These are phyloP conservation scores for Boletus semigastroideus DNA, from an alignment of 1,284 basidiomycete genomes.

Conservation along the genomic window DNA sequence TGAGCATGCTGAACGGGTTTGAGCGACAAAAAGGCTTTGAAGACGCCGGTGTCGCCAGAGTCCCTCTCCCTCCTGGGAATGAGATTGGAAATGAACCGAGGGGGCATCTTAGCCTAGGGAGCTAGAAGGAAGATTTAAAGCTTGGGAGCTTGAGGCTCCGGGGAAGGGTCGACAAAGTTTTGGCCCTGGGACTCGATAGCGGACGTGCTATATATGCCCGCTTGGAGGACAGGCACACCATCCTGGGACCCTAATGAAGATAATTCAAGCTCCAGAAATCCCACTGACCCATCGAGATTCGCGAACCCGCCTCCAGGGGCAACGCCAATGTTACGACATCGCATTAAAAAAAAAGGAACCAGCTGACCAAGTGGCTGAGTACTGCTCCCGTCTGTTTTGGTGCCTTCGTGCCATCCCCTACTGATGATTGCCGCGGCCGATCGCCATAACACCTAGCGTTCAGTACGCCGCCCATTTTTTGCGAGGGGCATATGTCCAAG, in stretches of 20 bases:
- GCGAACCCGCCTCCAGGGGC: slow-evolving; percentile 14
- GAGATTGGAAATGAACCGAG: slow-evolving; percentile 38
- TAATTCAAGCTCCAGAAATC: not conserved
- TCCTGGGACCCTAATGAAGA: slow-evolving; percentile 13
- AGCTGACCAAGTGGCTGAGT: slow-evolving; percentile 8
- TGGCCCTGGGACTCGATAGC: not conserved
- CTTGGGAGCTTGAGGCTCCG: not conserved
- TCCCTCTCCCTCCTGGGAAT: slow-evolving; percentile 48
- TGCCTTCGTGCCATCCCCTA: not conserved
- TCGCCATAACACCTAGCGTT: not conserved
- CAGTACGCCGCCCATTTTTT: not conserved
- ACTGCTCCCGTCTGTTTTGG: not conserved
- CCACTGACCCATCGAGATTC: not conserved
- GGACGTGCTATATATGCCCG: slow-evolving; percentile 13
- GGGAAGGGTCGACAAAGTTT: not conserved
- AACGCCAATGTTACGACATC: slow-evolving; percentile 17
- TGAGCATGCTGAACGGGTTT: slow-evolving; percentile 53
- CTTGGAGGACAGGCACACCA: slow-evolving; percentile 7
- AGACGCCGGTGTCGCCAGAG: slow-evolving; percentile 30
- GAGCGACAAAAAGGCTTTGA: slow-evolving; percentile 40
- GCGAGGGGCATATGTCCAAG: not conserved
- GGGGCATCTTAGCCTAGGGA: slow-evolving; percentile 17
- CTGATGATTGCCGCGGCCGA: not conserved
- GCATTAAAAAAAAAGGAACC: not conserved
- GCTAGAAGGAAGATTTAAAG: not conserved